Percentiles rank a stretch among this genome's conserved stretches.
Conservation (phyloP, 2,329 filamentous ascomycete species). For the Ascochyta lentis region DNA sequence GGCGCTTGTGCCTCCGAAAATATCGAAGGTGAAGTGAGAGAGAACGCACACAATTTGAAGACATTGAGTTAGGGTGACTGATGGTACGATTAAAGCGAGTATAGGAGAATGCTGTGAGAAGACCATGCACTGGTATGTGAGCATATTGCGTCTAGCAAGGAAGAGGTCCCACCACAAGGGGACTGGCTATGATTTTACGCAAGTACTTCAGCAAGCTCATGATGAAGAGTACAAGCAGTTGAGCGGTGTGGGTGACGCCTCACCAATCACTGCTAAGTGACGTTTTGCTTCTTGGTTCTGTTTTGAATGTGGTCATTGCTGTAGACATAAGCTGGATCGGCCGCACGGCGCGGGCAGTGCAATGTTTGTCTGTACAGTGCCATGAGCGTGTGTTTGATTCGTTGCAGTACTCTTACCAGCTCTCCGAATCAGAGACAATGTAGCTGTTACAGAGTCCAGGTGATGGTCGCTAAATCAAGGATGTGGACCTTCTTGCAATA, state of each 20-base stretch:
- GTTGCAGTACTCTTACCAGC: neutral
- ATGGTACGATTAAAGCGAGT: neutral
- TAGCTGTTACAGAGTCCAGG: neutral
- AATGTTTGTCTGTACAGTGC: neutral
- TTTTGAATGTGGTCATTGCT: neutral
- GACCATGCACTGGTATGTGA: neutral
- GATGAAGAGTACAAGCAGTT: neutral
- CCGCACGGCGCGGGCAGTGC: neutral
- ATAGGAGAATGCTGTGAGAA: neutral
- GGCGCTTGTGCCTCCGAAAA: neutral
- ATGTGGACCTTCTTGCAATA: neutral
- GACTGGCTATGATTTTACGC: neutral
- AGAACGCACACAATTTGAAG: neutral
- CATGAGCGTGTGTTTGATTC: neutral
- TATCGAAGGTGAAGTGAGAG: neutral
- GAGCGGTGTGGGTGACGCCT: neutral
- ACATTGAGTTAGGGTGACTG: neutral
- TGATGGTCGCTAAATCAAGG: neutral
- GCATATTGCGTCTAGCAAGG: neutral
- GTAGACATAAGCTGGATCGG: neutral
- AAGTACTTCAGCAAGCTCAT: neutral
- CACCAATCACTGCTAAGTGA: neutral
- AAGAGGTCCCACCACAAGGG: neutral
- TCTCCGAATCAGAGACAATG: neutral
- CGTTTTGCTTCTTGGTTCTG: neutral